Evolutionary conservation across 495 filamentous ascomycete species (phyloP), one percentile per base, ranked within the genome.

Genomic region (Penicillium verhagenii): DNA sequence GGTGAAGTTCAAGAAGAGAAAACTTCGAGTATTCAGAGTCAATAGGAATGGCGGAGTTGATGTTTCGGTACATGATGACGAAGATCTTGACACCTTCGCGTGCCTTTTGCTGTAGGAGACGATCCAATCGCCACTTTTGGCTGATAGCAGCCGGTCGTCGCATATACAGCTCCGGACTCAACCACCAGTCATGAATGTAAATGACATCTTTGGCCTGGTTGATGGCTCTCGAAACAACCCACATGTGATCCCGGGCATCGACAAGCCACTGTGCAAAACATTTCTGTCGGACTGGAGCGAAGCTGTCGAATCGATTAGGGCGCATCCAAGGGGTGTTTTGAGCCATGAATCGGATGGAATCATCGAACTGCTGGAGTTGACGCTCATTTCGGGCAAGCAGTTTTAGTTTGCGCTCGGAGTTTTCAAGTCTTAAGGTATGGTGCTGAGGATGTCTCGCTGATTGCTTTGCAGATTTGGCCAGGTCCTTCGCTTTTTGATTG

Each of bases 171-270:
- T 99, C 94, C 5, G 94, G 94, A 60, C 90, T 96, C 50, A 99
- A 67, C 94, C 94, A 99, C 94, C 94, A 99, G 68, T 97, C 94
- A 68, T 99, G 94, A 47, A 99, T 99, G 70, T 97, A 97, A 55
- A 99, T 91, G 33, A 99, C 94, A 76, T 99, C 95, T 65, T 90
- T 90, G 10, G 94, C 94, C 85, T 96, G 96, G 68, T 88, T 96
- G 69, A 99, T 97, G 2, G 94, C 94, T 47, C 94, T 84, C 6
- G 91, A 96, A 6, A 97, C 92, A 61, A 96, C 92, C 94, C 94
- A 99, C 93, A 97, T 97, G 72, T 97, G 93, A 64, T 99, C 94
- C 46, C 94, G 82, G 13, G 90, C 94, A 71, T 99, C 94, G 2
- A 99, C 94, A 6, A 99, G 78, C 94, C 93, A 97, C 65, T 96